Evolutionary conservation across 2,329 filamentous ascomycete genomes (phyloP).

Genomic region (Zymoseptoria passerinii): DNA sequence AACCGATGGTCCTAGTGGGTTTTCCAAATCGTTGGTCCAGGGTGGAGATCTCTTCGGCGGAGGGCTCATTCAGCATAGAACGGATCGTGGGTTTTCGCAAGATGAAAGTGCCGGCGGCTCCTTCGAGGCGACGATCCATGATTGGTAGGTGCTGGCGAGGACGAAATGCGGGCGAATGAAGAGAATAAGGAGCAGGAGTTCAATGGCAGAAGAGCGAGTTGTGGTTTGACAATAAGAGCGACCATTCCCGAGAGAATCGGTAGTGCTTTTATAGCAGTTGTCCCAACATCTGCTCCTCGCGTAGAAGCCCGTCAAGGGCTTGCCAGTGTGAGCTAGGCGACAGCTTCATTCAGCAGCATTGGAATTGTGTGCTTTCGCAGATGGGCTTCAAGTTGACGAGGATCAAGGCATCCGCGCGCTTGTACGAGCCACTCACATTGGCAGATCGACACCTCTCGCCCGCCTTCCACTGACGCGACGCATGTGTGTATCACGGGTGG

Average conservation of each 20-base stretch:
- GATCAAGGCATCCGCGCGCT: too few species aligned
- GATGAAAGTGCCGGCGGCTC: not conserved
- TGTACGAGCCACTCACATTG: too few species aligned
- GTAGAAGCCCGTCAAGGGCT: not conserved
- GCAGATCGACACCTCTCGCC: too few species aligned
- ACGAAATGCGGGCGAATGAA: not conserved
- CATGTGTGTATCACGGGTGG: too few species aligned
- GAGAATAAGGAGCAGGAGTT: not conserved
- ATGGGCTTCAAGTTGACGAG: too few species aligned
- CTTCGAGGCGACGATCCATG: not conserved
- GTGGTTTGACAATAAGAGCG: not conserved
- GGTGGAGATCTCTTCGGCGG: too few species aligned
- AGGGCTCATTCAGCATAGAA: not conserved
- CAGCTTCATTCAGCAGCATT: too few species aligned
- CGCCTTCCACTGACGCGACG: too few species aligned
- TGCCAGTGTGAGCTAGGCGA: not conserved
- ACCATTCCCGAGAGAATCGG: not conserved
- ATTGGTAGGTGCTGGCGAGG: not conserved
- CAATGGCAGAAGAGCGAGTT: not conserved
- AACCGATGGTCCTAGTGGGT: too few species aligned
- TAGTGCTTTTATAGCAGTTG: not conserved
- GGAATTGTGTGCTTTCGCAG: too few species aligned
- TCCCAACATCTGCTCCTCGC: not conserved
- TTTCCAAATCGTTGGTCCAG: too few species aligned
- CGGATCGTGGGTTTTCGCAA: not conserved